phyloP scores from a whole-genome alignment of 1,284 basidiomycete species.

The Cryptococcus amylolentus region DNA sequence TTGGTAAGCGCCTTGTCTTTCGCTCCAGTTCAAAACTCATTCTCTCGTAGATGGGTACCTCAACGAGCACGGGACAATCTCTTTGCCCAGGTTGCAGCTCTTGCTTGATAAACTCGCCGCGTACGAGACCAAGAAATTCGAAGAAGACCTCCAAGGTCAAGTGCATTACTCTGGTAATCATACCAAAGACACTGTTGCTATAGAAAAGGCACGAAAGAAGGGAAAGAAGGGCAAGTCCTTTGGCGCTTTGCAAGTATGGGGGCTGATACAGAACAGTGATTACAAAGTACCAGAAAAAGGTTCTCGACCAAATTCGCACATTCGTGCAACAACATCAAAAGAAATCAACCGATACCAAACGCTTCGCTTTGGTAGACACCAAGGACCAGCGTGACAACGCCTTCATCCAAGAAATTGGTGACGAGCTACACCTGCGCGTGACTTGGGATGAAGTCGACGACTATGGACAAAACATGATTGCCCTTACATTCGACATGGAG shows the following conservation, averaged over 20 bases:
- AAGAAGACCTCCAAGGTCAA: constrained; percentile 81
- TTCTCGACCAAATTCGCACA: constrained; percentile 69
- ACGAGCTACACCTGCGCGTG: constrained; percentile 68
- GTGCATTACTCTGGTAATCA: constrained; percentile 91
- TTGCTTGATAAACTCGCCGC: constrained; percentile 81
- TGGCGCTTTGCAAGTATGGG: neutral
- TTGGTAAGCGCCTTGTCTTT: constrained; percentile 57
- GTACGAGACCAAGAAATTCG: constrained; percentile 85
- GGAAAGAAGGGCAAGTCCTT: constrained; percentile 41
- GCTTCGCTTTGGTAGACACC: constrained; percentile 66
- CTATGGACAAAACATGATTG: constrained; percentile 59
- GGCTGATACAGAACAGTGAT: constrained; percentile 56
- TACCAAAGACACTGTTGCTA: constrained; percentile 60
- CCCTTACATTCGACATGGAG: constrained; percentile 57
- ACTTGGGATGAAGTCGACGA: constrained; percentile 89
- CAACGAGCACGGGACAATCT: constrained; percentile 84
- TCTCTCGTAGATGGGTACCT: constrained; percentile 73
- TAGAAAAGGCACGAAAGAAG: constrained; percentile 49
- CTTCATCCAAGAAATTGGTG: constrained; percentile 71
- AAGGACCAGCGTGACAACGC: constrained; percentile 71
- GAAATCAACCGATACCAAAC: constrained; percentile 50
- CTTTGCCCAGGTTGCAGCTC: constrained; percentile 74
- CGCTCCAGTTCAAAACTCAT: neutral
- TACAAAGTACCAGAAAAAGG: constrained; percentile 65
- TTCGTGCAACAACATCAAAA: constrained; percentile 62